These are phyloP conservation scores for Psidium guajava DNA, from an alignment of 345 rosid genomes.

Conservation along the genomic window DNA sequence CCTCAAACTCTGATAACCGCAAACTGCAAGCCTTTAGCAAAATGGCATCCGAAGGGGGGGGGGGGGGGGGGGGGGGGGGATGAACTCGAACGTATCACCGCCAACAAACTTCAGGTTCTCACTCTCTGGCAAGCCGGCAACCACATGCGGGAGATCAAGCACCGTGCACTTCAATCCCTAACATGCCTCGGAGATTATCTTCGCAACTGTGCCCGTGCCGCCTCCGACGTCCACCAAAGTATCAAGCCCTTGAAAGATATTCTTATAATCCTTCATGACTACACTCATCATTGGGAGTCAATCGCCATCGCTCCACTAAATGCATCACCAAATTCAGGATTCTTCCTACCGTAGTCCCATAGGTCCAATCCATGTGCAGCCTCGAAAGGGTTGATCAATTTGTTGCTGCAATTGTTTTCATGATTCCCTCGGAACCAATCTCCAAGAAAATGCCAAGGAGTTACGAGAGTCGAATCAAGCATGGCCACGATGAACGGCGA, in stretches of 20 bases:
- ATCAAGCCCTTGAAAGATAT: conserved; percentile 22
- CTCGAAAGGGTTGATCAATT: no score
- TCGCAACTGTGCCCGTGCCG: conserved; percentile 25
- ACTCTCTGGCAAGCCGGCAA: conserved; percentile 5
- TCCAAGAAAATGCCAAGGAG: no score
- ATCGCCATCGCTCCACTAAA: conserved; percentile 28
- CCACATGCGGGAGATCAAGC: conserved; percentile 32
- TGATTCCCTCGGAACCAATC: no score
- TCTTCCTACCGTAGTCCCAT: conserved; percentile 8
- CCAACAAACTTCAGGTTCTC: conserved; percentile 22
- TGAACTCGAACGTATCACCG: conserved; percentile 28
- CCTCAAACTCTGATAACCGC: conserved; percentile 23
- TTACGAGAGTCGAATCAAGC: no score
- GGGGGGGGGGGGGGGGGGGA: no score
- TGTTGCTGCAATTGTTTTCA: no score
- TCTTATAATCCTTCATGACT: conserved; percentile 18
- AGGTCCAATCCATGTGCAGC: neutral
- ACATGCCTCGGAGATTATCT: no score
- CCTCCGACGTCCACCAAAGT: conserved; percentile 44
- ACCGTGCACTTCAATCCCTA: neutral
- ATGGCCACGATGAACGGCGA: no score
- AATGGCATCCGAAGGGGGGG: conserved; percentile 25
- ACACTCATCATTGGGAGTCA: conserved; percentile 24
- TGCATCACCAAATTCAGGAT: conserved; percentile 7
- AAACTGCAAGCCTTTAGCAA: conserved; percentile 32